Percentiles rank a stretch among this genome's conserved stretches.
Evolutionary conservation across 2,329 filamentous ascomycete genomes (phyloP).

Genomic region (Pseudocercospora crystallina): DNA sequence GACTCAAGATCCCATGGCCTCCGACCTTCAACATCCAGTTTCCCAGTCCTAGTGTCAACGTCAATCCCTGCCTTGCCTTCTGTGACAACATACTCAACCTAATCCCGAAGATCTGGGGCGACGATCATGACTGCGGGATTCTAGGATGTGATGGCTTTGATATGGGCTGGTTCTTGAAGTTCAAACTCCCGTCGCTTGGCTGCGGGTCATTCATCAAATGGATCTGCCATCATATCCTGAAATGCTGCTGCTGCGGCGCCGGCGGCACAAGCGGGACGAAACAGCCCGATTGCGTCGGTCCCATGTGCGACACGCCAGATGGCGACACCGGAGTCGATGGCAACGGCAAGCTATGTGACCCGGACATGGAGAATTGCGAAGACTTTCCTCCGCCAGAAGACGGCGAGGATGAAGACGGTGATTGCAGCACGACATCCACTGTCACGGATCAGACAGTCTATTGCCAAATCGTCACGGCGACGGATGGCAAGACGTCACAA

Average conservation of each 20-base stretch:
- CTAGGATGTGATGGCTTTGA: conserved; percentile 14
- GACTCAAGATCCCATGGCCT: conserved; percentile 2
- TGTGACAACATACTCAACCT: not conserved
- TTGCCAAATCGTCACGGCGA: conserved; percentile 4
- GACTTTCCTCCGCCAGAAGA: not conserved
- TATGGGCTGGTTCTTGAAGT: conserved; percentile 12
- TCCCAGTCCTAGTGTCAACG: not conserved
- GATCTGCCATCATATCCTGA: not conserved
- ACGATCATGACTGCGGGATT: conserved; percentile 4
- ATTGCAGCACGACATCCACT: conserved; percentile 9
- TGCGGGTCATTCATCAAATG: conserved; percentile 8
- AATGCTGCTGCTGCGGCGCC: not conserved
- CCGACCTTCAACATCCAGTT: not conserved
- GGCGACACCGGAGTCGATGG: conserved; percentile 2
- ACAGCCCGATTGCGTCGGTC: conserved; percentile 1
- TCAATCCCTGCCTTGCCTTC: not conserved
- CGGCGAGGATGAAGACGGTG: not conserved
- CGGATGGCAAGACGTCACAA: not conserved
- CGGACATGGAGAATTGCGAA: conserved; percentile 7
- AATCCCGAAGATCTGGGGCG: conserved; percentile 2
- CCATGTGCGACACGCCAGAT: conserved; percentile 2
- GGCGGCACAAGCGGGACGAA: not conserved
- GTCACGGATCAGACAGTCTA: conserved; percentile 14
- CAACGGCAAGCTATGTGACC: conserved; percentile 10
- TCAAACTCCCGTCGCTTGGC: not conserved